Base-by-base conservation (phyloP, 2,329 filamentous ascomycete species). In the Laburnicola sp. region DNA sequence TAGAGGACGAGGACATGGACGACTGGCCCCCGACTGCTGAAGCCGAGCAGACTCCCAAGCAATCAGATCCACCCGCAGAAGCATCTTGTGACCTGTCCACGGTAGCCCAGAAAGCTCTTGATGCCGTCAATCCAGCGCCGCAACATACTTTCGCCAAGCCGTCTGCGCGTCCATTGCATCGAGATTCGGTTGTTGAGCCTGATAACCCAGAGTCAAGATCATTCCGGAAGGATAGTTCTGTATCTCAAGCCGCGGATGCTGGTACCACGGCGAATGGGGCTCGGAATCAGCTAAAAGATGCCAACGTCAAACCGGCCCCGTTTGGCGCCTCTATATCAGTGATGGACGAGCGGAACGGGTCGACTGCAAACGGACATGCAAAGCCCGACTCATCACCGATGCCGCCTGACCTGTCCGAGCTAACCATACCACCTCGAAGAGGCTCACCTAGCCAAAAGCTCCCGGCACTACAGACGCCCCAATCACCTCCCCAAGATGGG, bases 381-480 rank as follows among this genome's bases (percentile, higher is more conserved):
- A 61, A 62, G 34, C 54, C 64, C 8, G 56, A 62, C 16, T 59
- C 66, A 6, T 48, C 63, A 35, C 60, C 63, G 2, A 66, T 63
- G 37, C 66, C 69, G 5, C 62, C 64, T 11, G 60, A 62, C 26
- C 63, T 73, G 16, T 62, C 58, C 32, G 63, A 66, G 34, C 50
- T 71, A 7, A 65, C 65, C n/a, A 71, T 73, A 30, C 65, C 69
- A 8, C 57, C 58, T 26, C 62, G 65, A n/a, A 57, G 59, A 48
- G 65, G 50, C 1, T 57, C 64, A 22, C 59, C 54, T 6, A 62
- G 59, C 31, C 61, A 72, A 28, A 73, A 61, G n/a, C 62, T 74
- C 9, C 70, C 71, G 8, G 68, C 66, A 10, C 54, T 74, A 3
- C 71, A 74, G 38, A 65, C 68, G 10, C 63, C 60, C 3, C 61